These are phyloP conservation scores for Boletus reticuloceps DNA, from an alignment of 768 basidiomycete genomes.

Conservation along the genomic window DNA sequence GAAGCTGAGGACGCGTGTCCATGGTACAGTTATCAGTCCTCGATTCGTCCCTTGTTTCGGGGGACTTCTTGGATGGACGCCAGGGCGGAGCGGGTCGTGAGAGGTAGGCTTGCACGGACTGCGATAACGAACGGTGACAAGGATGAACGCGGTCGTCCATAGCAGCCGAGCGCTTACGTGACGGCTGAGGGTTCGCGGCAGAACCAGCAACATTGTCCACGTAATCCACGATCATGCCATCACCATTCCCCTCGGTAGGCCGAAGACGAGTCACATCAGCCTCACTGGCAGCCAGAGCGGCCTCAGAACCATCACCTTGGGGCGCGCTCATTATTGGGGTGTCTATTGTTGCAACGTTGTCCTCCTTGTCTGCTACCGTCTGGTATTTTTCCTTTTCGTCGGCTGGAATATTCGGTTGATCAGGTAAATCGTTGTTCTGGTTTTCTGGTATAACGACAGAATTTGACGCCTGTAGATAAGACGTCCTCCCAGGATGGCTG, in stretches of 20 bases:
- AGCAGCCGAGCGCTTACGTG: slow-evolving; percentile 20
- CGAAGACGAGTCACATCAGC: background rate
- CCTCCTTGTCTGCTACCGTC: background rate
- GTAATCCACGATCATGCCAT: slow-evolving; percentile 1
- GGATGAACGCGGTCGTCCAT: slow-evolving; percentile 9
- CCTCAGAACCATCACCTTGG: slow-evolving; percentile 1
- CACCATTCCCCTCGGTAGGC: background rate
- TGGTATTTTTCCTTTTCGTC: slow-evolving; percentile 9
- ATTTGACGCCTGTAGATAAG: background rate
- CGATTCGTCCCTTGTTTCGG: background rate
- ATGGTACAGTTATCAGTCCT: background rate
- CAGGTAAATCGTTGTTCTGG: background rate
- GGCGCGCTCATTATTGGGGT: background rate
- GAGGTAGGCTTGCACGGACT: slow-evolving; percentile 51
- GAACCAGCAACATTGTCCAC: slow-evolving; percentile 11
- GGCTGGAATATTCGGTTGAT: background rate
- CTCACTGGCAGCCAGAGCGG: background rate
- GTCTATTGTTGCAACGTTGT: background rate
- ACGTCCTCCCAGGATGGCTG: background rate
- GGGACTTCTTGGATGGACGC: background rate
- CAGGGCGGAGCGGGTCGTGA: slow-evolving; percentile 6
- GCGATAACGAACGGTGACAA: slow-evolving; percentile 42
- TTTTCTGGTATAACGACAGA: background rate
- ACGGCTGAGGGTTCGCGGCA: slow-evolving; percentile 12
- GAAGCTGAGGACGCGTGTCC: background rate